Percentiles rank a stretch among this genome's conserved stretches.
phyloP scores from a whole-genome alignment of 1,284 basidiomycete species.

The Naganishia sp. region DNA sequence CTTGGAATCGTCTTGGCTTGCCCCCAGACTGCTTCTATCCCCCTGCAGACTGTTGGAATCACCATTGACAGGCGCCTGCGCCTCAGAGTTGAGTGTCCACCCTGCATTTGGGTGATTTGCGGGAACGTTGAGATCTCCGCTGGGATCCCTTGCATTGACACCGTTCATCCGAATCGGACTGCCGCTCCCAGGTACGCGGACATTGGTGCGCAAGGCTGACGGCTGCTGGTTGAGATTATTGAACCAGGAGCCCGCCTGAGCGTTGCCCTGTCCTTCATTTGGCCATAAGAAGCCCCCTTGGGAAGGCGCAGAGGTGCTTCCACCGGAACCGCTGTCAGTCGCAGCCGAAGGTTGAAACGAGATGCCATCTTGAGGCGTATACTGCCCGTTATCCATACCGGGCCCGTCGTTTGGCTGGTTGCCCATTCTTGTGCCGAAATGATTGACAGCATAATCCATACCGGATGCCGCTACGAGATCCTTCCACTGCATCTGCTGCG shows the following conservation, averaged over 20 bases:
- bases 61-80: neutral
- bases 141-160: neutral
- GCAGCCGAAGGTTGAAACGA: neutral
- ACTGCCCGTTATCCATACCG: slow-evolving; percentile 3
- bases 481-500: slow-evolving; percentile 32
- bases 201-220: neutral
- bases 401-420: neutral
- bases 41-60: neutral
- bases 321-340: neutral
- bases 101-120: neutral
- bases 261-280: neutral
- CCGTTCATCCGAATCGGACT: neutral
- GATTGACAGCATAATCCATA: slow-evolving; percentile 19
- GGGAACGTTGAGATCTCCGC: neutral
- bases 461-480: slow-evolving; percentile 24
- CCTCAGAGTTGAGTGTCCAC: neutral
- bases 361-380: neutral
- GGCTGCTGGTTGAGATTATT: slow-evolving; percentile 12
- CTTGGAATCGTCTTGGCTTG: slow-evolving; percentile 4
- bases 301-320: neutral
- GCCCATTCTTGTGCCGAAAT: slow-evolving; percentile 7
- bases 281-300: slow-evolving; percentile 4
- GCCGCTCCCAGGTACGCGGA: neutral
- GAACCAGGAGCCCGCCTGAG: slow-evolving; percentile 4
- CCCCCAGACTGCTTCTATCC: neutral